Conservation (phyloP, 2,329 filamentous ascomycete species). For the Pestalotiopsis sp. region DNA sequence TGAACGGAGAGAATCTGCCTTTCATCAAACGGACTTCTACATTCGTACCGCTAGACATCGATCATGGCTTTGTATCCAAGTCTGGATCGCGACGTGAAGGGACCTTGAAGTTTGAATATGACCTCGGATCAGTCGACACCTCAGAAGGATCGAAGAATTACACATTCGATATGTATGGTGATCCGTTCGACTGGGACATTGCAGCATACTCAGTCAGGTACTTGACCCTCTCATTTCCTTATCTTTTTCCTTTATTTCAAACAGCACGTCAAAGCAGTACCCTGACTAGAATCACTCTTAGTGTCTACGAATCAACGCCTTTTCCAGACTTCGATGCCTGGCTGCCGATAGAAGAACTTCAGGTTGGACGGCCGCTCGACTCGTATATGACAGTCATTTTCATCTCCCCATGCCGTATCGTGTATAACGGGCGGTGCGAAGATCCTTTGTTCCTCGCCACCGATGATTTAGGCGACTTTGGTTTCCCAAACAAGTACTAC, state of each 20-base stretch:
- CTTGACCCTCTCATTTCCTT: too few relatives aligned
- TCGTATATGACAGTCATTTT: conserved; percentile 6
- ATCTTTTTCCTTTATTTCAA: too few relatives aligned
- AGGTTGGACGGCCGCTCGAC: neutral
- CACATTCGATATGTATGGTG: neutral
- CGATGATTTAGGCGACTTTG: neutral
- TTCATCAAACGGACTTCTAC: neutral
- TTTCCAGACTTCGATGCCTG: neutral
- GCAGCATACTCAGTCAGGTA: neutral
- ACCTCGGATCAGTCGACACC: neutral
- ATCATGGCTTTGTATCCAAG: neutral
- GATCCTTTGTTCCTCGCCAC: neutral
- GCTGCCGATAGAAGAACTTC: neutral
- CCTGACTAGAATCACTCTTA: too few relatives aligned
- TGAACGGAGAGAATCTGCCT: neutral
- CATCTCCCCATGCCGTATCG: neutral
- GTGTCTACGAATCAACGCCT: neutral
- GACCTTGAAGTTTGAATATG: neutral
- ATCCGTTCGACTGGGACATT: neutral
- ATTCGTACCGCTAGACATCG: neutral
- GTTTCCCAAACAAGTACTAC: neutral
- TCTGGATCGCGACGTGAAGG: neutral
- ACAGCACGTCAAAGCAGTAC: too few relatives aligned
- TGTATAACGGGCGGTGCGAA: conserved; percentile 1
- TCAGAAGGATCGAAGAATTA: neutral